Base-by-base conservation (phyloP, 1,284 basidiomycete species). In the Kalmanozyma brasiliensis region DNA sequence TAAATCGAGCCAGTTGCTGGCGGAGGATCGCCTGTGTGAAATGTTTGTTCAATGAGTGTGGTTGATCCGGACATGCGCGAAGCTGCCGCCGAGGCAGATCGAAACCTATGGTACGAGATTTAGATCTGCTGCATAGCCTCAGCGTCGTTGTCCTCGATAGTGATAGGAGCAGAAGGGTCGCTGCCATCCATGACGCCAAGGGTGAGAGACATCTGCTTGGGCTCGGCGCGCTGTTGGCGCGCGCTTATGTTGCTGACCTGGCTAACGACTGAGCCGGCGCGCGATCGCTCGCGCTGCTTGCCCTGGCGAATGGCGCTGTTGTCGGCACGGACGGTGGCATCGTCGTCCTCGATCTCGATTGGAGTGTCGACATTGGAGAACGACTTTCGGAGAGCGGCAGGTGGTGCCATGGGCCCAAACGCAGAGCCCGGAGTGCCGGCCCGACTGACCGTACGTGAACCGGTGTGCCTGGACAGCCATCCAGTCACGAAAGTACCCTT, bases 401-500 rank as follows among this genome's bases (percentile, higher is more conserved):
- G 52, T 26, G 44, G 37, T 16, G 40, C 33, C 52, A 44, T 45
- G n/a, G n/a, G n/a, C n/a, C n/a, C n/a, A n/a, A n/a, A n/a, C n/a
- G n/a, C n/a, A n/a, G n/a, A n/a, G n/a, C n/a, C 24, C 13, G 48
- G 48, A 6, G 48, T 49, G 4, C 29, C 6, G 2, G 49, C 40
- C 13, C 40, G 49, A 16, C 49, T 51, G 20, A 22, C 22, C 8
- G 36, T 17, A 13, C 47, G 47, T 3, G 36, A 32, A 33, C 26
- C 13, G 29, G n/a, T n/a, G n/a, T n/a, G n/a, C n/a, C n/a, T n/a
- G n/a, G n/a, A n/a, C n/a, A n/a, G n/a, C n/a, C n/a, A n/a, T n/a
- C n/a, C n/a, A n/a, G n/a, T n/a, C n/a, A n/a, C n/a, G n/a, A n/a
- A n/a, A n/a, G n/a, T n/a, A n/a, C n/a, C n/a, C n/a, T n/a, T n/a